Evolutionary conservation across 257 asterid genomes (phyloP).

Genomic region (Nyctanthes arbortristis): DNA sequence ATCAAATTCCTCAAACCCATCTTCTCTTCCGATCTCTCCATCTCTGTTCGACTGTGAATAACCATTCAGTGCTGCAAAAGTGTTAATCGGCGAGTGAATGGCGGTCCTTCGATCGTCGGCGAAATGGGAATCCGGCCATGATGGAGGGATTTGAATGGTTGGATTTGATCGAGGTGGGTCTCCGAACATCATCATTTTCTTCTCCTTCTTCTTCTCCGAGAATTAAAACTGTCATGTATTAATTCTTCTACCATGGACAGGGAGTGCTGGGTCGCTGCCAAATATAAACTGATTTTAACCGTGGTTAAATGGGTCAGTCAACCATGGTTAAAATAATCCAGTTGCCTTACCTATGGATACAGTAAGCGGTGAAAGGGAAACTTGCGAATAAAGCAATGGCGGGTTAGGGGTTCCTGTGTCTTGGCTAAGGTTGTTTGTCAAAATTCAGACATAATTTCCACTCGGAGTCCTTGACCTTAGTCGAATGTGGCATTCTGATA

Average conservation of each 20-base stretch:
- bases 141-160: slow-evolving; percentile 5
- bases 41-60: slow-evolving; percentile 27
- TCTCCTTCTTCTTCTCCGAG: too few species aligned
- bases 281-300: slow-evolving; percentile 54
- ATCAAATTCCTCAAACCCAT: slow-evolving; percentile 37
- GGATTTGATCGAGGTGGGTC: slow-evolving; percentile 11
- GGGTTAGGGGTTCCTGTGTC: too few species aligned
- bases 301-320: slow-evolving; percentile 30
- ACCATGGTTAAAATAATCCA: slow-evolving; percentile 43
- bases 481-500: too few species aligned
- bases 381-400: too few species aligned
- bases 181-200: slow-evolving; percentile 5
- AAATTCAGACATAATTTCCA: too few species aligned
- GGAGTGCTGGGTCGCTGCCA: slow-evolving; percentile 1
- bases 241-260: not conserved
- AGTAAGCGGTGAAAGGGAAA: too few species aligned
- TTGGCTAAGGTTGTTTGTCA: too few species aligned
- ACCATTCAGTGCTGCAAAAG: slow-evolving; percentile 3
- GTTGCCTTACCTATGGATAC: too few species aligned
- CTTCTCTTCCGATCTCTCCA: slow-evolving; percentile 21
- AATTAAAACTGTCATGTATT: too few species aligned
- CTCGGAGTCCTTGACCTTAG: too few species aligned
- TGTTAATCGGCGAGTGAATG: not conserved
- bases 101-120: not conserved
- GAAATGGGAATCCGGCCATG: slow-evolving; percentile 2